Percentiles rank a stretch among this genome's conserved stretches.
Evolutionary conservation across 805 yeast genomes (phyloP).

Genomic region (Saccharomycopsis schoenii): DNA sequence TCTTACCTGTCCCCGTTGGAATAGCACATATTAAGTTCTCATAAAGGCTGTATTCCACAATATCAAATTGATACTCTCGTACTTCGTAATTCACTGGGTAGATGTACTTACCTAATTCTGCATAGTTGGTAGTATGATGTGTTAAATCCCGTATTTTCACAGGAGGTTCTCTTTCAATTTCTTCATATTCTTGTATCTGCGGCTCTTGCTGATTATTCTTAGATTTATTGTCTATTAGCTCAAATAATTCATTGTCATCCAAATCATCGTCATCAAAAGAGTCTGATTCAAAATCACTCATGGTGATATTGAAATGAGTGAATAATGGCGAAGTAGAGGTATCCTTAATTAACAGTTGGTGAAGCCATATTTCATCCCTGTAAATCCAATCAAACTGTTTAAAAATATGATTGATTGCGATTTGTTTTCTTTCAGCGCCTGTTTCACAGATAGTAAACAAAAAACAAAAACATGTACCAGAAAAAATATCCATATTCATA

Average conservation of each 20-base stretch:
- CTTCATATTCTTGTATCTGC: constrained; percentile 26
- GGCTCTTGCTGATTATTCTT: not conserved
- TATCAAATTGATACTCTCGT: constrained; percentile 82
- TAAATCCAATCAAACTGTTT: not conserved
- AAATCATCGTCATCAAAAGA: constrained; percentile 13
- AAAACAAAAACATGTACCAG: not conserved
- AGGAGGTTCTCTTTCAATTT: constrained; percentile 22
- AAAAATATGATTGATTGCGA: too few species aligned
- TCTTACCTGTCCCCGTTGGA: constrained; percentile 97
- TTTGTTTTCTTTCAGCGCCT: too few species aligned
- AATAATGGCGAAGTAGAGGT: too few species aligned
- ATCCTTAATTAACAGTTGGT: too few species aligned
- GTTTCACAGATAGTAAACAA: not conserved
- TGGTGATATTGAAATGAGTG: not conserved
- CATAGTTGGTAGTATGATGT: constrained; percentile 39
- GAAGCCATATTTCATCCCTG: too few species aligned
- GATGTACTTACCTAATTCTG: constrained; percentile 38
- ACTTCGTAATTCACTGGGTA: constrained; percentile 82
- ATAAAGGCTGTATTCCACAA: constrained; percentile 61
- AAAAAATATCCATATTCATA: not conserved
- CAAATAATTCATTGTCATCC: constrained; percentile 6
- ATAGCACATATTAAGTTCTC: constrained; percentile 77
- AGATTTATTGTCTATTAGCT: not conserved
- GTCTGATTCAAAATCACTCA: constrained; percentile 13
- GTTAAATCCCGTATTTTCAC: constrained; percentile 32